These are phyloP conservation scores for Syncephalis plumigaleata DNA, from an alignment of 371 early-diverging fungal species.

Conservation along the genomic window DNA sequence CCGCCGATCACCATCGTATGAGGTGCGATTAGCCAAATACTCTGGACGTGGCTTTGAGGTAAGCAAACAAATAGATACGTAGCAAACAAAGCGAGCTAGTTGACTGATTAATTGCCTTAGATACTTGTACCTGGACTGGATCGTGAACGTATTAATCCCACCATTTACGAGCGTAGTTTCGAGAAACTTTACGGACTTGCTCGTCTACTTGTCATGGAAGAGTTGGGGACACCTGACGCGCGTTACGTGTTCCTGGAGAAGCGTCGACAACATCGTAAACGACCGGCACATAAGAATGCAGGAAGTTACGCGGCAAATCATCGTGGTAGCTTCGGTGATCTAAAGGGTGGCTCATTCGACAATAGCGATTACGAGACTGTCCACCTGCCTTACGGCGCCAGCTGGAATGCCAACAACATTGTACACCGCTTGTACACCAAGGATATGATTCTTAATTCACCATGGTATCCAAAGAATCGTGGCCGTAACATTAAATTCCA, in stretches of 20 bases:
- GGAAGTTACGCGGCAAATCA: conserved; percentile 3
- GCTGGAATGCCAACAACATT: conserved; percentile 6
- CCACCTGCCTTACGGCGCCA: conserved; percentile 9
- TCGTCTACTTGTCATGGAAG: conserved; percentile 12
- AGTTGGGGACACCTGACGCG: conserved; percentile 3
- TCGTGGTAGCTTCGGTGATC: conserved; percentile 2
- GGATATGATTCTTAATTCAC: conserved; percentile 11
- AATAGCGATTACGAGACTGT: conserved; percentile 12
- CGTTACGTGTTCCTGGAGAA: conserved; percentile 9
- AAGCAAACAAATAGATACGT: not conserved
- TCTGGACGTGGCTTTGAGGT: conserved; percentile 13
- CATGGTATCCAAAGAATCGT: not conserved
- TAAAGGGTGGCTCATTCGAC: conserved; percentile 6
- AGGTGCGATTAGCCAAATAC: conserved; percentile 12
- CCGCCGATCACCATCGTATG: conserved; percentile 15
- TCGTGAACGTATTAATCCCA: conserved; percentile 10
- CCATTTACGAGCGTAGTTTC: conserved; percentile 11
- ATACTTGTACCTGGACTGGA: conserved; percentile 9
- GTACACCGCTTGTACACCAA: conserved; percentile 6
- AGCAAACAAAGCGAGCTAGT: not conserved
- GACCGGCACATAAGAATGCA: conserved; percentile 11
- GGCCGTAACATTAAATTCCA: conserved; percentile 3
- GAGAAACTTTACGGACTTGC: conserved; percentile 13
- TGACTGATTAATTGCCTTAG: not conserved
- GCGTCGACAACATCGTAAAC: conserved; percentile 3